A percentile compares a stretch with the other conserved stretches of the same genome.
Conservation (phyloP, 441 rosid genomes). For the Brassica hybrid region DNA sequence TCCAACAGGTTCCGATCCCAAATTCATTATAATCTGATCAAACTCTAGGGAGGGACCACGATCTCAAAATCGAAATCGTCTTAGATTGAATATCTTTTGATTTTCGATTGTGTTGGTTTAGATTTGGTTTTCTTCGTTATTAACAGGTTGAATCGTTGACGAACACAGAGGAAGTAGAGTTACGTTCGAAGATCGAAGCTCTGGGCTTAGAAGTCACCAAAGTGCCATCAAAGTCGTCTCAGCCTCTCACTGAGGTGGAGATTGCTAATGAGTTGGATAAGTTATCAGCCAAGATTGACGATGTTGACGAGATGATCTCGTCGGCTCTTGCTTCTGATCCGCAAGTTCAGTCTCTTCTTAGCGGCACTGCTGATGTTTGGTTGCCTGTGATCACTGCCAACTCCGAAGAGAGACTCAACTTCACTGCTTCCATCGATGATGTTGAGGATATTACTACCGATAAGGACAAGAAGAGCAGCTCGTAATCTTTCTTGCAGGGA, state of each 20-base stretch:
- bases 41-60: too few species aligned
- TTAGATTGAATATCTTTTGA: background rate
- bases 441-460: background rate
- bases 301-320: constrained; percentile 87
- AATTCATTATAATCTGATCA: too few species aligned
- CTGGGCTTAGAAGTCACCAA: constrained; percentile 82
- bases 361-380: constrained; percentile 86
- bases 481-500: constrained; percentile 4
- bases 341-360: constrained; percentile 71
- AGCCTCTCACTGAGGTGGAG: constrained; percentile 69
- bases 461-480: constrained; percentile 22
- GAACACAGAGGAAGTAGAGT: constrained; percentile 78
- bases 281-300: constrained; percentile 74
- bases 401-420: constrained; percentile 67
- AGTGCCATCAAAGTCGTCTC: constrained; percentile 64
- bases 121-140: too few species aligned
- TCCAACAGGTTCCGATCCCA: constrained; percentile 55
- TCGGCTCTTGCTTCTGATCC: constrained; percentile 80
- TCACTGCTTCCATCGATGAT: constrained; percentile 47
- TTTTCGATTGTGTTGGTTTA: background rate
- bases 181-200: constrained; percentile 86
- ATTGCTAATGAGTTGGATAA: constrained; percentile 85
- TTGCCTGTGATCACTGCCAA: constrained; percentile 87
- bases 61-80: background rate
- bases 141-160: constrained; percentile 73